Percentiles rank a stretch among this genome's conserved stretches.
Evolutionary conservation across 2,329 filamentous ascomycete genomes (phyloP).

Genomic region (Amauroascus verrucosus): DNA sequence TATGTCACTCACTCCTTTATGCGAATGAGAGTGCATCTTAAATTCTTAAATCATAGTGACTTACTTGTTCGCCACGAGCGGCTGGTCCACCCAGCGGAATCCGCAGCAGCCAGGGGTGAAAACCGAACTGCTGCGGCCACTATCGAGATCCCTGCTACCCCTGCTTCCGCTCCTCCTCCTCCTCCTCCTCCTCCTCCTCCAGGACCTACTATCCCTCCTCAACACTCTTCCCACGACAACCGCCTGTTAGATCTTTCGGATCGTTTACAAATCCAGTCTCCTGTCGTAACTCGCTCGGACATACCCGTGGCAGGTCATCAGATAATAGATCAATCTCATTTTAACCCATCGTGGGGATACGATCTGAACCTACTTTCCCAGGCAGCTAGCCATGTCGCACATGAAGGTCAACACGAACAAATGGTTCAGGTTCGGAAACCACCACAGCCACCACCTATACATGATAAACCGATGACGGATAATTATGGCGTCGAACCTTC

Average conservation of each 20-base stretch:
- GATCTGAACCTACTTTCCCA: constrained; percentile 41
- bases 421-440: constrained; percentile 29
- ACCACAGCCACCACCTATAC: constrained; percentile 18
- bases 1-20: constrained; percentile 18
- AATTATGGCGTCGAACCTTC: constrained; percentile 37
- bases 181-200: constrained; percentile 20
- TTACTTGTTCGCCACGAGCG: constrained; percentile 42
- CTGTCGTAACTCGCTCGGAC: constrained; percentile 26
- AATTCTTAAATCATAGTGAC: constrained; percentile 27
- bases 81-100: constrained; percentile 38
- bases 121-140: constrained; percentile 24
- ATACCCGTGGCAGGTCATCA: constrained; percentile 28
- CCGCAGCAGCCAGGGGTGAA: constrained; percentile 30
- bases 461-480: constrained; percentile 33
- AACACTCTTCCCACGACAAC: constrained; percentile 31
- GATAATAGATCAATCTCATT: constrained; percentile 36
- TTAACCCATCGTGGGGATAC: constrained; percentile 43
- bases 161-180: constrained; percentile 26
- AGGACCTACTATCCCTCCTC: constrained; percentile 17
- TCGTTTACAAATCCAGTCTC: constrained; percentile 34
- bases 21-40: constrained; percentile 14
- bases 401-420: constrained; percentile 37
- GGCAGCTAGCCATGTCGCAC: constrained; percentile 41
- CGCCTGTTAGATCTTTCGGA: constrained; percentile 39
- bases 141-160: constrained; percentile 27